These are phyloP conservation scores for Nymphaea thermarum DNA, from an alignment of 164 flowering plant genomes.

Conservation along the genomic window DNA sequence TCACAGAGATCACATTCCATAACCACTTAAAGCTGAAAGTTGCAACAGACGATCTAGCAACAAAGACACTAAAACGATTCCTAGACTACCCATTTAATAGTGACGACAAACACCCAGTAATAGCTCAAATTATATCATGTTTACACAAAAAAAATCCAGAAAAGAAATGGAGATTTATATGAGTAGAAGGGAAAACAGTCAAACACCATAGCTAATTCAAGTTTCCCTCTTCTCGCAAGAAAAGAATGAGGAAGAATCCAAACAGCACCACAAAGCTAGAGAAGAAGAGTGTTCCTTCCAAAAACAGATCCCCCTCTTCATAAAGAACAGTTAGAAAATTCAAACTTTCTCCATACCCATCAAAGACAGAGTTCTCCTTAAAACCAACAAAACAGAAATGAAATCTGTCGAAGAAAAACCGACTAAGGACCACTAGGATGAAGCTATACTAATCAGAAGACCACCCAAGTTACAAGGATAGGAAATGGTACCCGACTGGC, in stretches of 20 bases:
- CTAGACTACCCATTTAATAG: too few species aligned
- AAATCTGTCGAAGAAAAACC: not conserved
- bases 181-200: not conserved
- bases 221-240: too few species aligned
- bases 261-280: not conserved
- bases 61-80: too few species aligned
- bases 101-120: too few species aligned
- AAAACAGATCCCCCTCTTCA: not conserved
- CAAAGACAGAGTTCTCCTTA: not conserved
- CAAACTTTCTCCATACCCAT: not conserved
- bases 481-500: not conserved
- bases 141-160: not conserved
- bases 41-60: too few species aligned
- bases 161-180: not conserved
- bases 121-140: too few species aligned
- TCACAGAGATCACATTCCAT: not conserved
- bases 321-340: not conserved
- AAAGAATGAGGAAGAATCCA: not conserved
- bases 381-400: not conserved
- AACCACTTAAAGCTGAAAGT: too few species aligned
- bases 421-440: not conserved
- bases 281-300: not conserved
- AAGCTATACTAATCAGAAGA: not conserved
- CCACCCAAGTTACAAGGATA: not conserved
- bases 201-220: not conserved